Conservation (phyloP, 2,329 filamentous ascomycete species). For the Ceratocystis diversiconidia region DNA sequence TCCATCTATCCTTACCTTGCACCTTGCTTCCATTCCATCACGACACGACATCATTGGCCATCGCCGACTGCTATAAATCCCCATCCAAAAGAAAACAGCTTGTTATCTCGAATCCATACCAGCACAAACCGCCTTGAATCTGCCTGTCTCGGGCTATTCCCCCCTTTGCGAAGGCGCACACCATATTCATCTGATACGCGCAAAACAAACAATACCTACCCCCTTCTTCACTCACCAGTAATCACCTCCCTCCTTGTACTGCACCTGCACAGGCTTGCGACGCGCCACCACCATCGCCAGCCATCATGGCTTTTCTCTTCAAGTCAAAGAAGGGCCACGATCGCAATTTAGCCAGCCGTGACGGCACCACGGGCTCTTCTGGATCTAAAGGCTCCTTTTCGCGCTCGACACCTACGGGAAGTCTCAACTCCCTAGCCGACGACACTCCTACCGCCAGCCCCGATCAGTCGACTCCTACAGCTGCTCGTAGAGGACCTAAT, state of each 20-base stretch:
- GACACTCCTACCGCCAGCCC: constrained; percentile 45
- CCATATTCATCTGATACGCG: not conserved
- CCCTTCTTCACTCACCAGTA: not conserved
- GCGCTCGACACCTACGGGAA: constrained; percentile 62
- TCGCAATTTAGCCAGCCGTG: constrained; percentile 41
- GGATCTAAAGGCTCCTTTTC: constrained; percentile 33
- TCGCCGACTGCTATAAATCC: not conserved
- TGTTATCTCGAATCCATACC: not conserved
- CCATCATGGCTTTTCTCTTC: constrained; percentile 63
- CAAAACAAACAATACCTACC: not conserved
- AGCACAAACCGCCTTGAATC: not conserved
- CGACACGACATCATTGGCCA: not conserved
- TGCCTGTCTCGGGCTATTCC: not conserved
- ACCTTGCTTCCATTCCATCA: not conserved
- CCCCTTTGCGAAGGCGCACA: not conserved
- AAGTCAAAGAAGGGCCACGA: constrained; percentile 68
- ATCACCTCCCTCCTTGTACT: not conserved
- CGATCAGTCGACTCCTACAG: constrained; percentile 32
- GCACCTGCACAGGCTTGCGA: constrained; percentile 1
- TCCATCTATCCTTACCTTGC: not conserved
- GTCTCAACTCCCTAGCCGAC: constrained; percentile 57
- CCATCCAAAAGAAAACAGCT: not conserved
- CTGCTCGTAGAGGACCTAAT: constrained; percentile 37
- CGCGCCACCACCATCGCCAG: constrained; percentile 2
- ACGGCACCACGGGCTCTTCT: constrained; percentile 22